phyloP scores from a whole-genome alignment of 768 basidiomycete genomes.

The Suillus discolor region DNA sequence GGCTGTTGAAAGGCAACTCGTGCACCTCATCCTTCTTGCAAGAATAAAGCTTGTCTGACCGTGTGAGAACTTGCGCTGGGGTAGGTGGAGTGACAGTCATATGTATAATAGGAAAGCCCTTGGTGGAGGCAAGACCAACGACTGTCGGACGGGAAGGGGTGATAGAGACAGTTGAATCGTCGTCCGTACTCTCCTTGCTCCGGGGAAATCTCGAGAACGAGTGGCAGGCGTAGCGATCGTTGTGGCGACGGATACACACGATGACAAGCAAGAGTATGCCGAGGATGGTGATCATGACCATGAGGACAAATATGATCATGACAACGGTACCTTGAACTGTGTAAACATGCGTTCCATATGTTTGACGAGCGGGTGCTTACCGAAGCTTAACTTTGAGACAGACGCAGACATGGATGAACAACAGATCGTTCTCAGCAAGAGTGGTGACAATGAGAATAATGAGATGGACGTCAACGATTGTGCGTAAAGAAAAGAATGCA shows the following conservation, averaged over 20 bases:
- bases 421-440: not conserved
- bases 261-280: conserved; percentile 3
- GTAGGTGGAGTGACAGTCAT: conserved; percentile 16
- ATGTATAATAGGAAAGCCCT: conserved; percentile 4
- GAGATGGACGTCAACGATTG: not conserved
- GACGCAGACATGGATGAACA: not conserved
- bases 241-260: not conserved
- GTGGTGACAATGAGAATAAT: not conserved
- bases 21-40: not conserved
- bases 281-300: conserved; percentile 2
- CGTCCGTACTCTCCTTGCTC: conserved; percentile 1
- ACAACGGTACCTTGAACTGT: not conserved
- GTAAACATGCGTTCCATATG: not conserved
- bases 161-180: not conserved
- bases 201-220: not conserved
- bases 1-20: not conserved
- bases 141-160: conserved; percentile 12
- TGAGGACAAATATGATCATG: not conserved
- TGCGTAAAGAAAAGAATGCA: not conserved
- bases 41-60: not conserved
- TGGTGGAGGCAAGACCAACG: not conserved
- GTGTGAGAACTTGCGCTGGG: conserved; percentile 6
- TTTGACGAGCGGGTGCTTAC: not conserved
- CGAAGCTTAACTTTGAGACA: not conserved
- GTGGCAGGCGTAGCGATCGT: not conserved